Evolutionary conservation across 108 stramenopile species (phyloP).

Genomic region (Cyclotella baltica): DNA sequence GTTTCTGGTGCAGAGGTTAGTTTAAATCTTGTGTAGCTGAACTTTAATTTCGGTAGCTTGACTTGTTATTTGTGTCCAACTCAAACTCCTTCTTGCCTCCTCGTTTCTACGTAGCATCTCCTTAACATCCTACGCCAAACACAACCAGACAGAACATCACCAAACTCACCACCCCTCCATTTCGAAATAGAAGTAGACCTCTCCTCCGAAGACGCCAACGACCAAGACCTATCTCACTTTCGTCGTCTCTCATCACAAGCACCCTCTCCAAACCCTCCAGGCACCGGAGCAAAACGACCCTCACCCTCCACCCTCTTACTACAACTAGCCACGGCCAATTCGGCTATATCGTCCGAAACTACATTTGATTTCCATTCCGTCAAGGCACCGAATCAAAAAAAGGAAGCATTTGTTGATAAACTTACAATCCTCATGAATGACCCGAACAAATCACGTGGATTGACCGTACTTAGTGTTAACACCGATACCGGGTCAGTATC

Average conservation of each 20-base stretch:
- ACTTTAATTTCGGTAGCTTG: neutral
- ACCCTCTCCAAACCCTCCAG: neutral
- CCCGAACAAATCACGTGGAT: neutral
- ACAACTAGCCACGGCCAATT: conserved; percentile 2
- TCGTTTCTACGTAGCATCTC: neutral
- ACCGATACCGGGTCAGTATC: neutral
- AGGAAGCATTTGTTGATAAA: neutral
- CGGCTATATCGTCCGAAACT: neutral
- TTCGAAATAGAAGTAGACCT: conserved; percentile 15
- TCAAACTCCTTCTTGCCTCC: neutral
- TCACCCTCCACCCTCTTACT: conserved; percentile 4
- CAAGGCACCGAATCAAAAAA: neutral
- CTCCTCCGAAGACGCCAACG: neutral
- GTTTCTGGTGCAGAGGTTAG: neutral
- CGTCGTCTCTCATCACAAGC: too few species aligned
- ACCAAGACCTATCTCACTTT: conserved; percentile 16
- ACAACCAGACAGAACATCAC: conserved; percentile 1
- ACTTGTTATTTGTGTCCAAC: neutral
- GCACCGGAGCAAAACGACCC: neutral
- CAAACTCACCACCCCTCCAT: conserved; percentile 4
- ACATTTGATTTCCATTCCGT: conserved; percentile 9
- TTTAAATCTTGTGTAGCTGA: neutral
- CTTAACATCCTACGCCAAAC: conserved; percentile 4
- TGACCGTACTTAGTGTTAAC: conserved; percentile 5
- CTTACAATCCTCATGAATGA: conserved; percentile 8